Percentiles rank a stretch among this genome's conserved stretches.
These are phyloP conservation scores for Tricholoma sp. DNA, from an alignment of 768 basidiomycete genomes.

Conservation along the genomic window DNA sequence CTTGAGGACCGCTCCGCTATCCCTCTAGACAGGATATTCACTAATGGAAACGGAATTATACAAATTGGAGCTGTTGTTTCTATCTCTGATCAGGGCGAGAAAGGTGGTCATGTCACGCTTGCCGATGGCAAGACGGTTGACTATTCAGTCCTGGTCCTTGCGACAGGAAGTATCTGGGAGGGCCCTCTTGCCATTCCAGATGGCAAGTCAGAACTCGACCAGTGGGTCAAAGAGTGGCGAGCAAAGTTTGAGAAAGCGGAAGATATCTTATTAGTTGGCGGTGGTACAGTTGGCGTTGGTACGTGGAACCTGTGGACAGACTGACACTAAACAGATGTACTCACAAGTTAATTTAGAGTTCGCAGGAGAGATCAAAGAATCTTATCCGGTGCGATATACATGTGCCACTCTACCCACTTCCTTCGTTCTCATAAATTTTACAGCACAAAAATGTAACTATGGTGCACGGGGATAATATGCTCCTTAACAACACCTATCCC, in stretches of 20 bases:
- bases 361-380: conserved; percentile 39
- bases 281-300: conserved; percentile 53
- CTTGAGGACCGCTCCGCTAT: conserved; percentile 43
- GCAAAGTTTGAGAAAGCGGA: conserved; percentile 31
- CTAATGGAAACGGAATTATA: conserved; percentile 39
- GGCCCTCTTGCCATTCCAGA: conserved; percentile 45
- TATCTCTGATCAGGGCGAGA: conserved; percentile 23
- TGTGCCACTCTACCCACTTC: conserved; percentile 9
- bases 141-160: conserved; percentile 55
- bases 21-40: conserved; percentile 46
- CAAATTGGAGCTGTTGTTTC: conserved; percentile 35
- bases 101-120: conserved; percentile 45
- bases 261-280: conserved; percentile 49
- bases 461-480: conserved; percentile 48
- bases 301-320: conserved; percentile 3
- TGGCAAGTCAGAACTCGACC: conserved; percentile 18
- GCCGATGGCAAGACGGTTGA: conserved; percentile 41
- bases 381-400: conserved; percentile 28
- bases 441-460: conserved; percentile 51
- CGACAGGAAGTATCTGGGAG: conserved; percentile 52
- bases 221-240: conserved; percentile 24
- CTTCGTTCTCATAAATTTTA: conserved; percentile 14
- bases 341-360: conserved; percentile 23
- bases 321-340: neutral
- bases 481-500: conserved; percentile 56